phyloP scores from a whole-genome alignment of 768 basidiomycete species.

The Lactifluus volemus region DNA sequence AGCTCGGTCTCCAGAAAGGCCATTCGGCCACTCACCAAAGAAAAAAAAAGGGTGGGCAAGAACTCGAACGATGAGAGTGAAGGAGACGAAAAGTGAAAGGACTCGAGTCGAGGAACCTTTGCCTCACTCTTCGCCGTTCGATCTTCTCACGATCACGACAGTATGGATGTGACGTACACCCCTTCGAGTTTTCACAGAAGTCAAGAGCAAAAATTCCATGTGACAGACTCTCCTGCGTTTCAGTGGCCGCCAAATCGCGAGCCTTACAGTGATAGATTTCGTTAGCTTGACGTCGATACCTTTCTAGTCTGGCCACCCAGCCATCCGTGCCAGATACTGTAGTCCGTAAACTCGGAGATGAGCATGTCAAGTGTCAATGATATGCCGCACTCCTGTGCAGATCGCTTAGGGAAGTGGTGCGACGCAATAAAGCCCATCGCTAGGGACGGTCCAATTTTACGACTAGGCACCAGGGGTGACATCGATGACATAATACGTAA shows the following conservation, averaged over 20 bases:
- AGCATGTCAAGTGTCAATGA: too few species aligned
- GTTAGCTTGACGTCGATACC: neutral
- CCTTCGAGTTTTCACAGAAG: neutral
- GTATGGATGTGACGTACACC: constrained; percentile 1
- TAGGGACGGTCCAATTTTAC: too few species aligned
- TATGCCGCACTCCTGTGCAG: too few species aligned
- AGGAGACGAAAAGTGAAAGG: neutral
- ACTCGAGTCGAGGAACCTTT: neutral
- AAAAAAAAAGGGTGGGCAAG: neutral
- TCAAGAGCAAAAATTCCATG: neutral
- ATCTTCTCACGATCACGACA: constrained; percentile 16
- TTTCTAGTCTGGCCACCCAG: too few species aligned
- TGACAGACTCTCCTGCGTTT: neutral
- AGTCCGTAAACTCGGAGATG: neutral
- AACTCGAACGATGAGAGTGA: neutral
- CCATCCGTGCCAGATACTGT: too few species aligned
- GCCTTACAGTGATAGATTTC: neutral
- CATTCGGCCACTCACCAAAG: constrained; percentile 1
- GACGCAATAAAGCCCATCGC: too few species aligned
- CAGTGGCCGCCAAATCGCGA: neutral
- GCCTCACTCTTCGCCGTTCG: neutral
- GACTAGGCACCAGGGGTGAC: too few species aligned
- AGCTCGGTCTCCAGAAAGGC: neutral
- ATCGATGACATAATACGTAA: too few species aligned
- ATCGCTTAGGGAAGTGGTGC: too few species aligned